Conservation (phyloP, 805 yeast genomes). For the Kodamaea neixiangensis region DNA sequence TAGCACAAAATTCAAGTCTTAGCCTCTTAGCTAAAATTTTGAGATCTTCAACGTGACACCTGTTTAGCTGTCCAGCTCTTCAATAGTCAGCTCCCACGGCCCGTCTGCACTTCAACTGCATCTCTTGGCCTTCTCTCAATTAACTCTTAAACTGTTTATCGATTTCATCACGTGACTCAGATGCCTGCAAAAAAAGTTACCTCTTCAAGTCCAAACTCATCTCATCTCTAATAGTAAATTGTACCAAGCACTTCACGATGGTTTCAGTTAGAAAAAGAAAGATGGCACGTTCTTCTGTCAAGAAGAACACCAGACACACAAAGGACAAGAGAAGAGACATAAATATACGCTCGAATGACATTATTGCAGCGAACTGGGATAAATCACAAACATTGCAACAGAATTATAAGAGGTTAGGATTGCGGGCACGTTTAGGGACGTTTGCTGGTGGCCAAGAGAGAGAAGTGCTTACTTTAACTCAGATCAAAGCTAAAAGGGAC, state of each 20-base stretch:
- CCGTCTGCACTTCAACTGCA: too few species aligned
- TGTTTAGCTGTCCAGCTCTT: too few species aligned
- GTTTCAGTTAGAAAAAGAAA: conserved; percentile 82
- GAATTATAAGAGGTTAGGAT: conserved; percentile 82
- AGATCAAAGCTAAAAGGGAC: conserved; percentile 34
- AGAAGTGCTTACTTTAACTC: conserved; percentile 42
- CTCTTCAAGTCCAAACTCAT: conserved; percentile 8
- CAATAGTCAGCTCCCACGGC: too few species aligned
- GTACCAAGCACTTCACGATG: conserved; percentile 35
- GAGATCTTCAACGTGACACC: too few species aligned
- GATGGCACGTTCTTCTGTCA: conserved; percentile 70
- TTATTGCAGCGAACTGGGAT: conserved; percentile 92
- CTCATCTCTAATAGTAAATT: conserved; percentile 5
- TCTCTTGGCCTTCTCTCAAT: too few species aligned
- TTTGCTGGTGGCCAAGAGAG: conserved; percentile 84
- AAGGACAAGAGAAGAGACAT: conserved; percentile 72
- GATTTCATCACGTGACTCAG: conserved; percentile 8
- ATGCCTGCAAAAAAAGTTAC: neutral
- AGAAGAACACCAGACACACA: conserved; percentile 65
- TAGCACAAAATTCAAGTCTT: too few species aligned
- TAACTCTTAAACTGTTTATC: too few species aligned
- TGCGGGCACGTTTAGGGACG: conserved; percentile 62
- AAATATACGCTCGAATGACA: conserved; percentile 69
- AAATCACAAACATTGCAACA: conserved; percentile 75
- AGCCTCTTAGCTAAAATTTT: too few species aligned